phyloP scores from a whole-genome alignment of 2,329 filamentous ascomycete genomes.

The Phaeomoniella chlamydospora region DNA sequence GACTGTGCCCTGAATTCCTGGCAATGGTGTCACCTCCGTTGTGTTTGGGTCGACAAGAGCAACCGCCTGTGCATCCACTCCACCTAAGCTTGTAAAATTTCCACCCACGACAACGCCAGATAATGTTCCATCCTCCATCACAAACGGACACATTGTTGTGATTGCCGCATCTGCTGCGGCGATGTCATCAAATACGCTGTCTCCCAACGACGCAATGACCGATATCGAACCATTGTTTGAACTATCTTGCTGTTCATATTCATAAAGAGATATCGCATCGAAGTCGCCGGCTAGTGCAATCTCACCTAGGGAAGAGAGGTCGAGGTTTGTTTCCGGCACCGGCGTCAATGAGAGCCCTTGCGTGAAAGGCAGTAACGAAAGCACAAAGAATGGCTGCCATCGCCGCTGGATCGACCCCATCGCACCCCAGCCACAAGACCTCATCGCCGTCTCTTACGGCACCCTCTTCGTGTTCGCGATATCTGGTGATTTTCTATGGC shows the following conservation, averaged over 20 bases:
- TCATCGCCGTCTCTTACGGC: background rate
- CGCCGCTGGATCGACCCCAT: background rate
- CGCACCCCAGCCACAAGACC: background rate
- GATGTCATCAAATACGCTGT: constrained; percentile 65
- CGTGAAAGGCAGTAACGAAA: constrained; percentile 8
- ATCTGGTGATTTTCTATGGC: background rate
- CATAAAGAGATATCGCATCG: constrained; percentile 76
- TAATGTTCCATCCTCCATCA: constrained; percentile 48
- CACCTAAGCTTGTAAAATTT: constrained; percentile 85
- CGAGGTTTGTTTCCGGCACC: constrained; percentile 57
- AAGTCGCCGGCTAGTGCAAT: constrained; percentile 84
- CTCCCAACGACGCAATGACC: constrained; percentile 68
- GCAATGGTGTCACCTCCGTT: constrained; percentile 54
- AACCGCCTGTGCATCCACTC: constrained; percentile 59
- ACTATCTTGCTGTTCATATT: constrained; percentile 63
- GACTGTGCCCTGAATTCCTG: constrained; percentile 73
- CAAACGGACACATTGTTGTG: constrained; percentile 72
- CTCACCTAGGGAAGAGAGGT: constrained; percentile 63
- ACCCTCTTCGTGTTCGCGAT: background rate
- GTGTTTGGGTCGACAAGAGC: constrained; percentile 68
- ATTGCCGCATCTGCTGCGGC: constrained; percentile 72
- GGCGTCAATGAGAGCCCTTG: constrained; percentile 38
- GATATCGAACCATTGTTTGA: constrained; percentile 67
- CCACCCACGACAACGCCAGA: constrained; percentile 75
- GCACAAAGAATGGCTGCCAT: constrained; percentile 7